phyloP scores from a whole-genome alignment of 495 filamentous ascomycete genomes.

The Niebla homalea region DNA sequence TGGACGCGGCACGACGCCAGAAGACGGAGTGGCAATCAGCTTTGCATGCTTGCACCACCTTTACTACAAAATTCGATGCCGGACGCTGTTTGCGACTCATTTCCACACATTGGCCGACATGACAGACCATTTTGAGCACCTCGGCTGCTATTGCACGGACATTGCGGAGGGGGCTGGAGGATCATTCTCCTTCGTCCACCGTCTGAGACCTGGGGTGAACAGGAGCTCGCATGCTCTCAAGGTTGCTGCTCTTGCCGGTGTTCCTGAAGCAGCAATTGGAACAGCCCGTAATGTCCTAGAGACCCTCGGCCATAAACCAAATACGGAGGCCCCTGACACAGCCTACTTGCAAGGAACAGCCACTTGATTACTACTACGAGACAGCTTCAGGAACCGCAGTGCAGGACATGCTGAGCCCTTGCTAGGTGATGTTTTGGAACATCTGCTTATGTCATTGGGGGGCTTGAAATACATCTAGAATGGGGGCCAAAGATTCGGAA shows the following conservation, averaged over 20 bases:
- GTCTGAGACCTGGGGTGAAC: conserved; percentile 69
- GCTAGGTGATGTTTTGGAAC: too few species aligned
- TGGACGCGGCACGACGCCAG: conserved; percentile 82
- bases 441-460: too few species aligned
- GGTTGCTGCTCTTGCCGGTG: conserved; percentile 69
- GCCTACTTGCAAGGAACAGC: not conserved
- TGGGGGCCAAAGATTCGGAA: too few species aligned
- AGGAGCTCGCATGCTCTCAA: conserved; percentile 79
- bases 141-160: conserved; percentile 84
- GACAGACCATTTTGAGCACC: conserved; percentile 43
- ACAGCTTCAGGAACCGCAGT: too few species aligned
- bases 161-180: conserved; percentile 47
- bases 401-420: too few species aligned
- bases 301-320: not conserved
- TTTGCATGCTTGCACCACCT: conserved; percentile 80
- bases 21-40: conserved; percentile 79
- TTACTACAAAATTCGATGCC: conserved; percentile 57
- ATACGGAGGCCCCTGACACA: not conserved
- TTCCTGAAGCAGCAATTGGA: conserved; percentile 29
- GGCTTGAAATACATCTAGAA: too few species aligned
- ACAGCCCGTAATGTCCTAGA: conserved; percentile 24
- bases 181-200: conserved; percentile 76
- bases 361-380: not conserved
- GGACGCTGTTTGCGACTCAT: conserved; percentile 86
- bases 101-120: conserved; percentile 80